A percentile compares a stretch with the other conserved stretches of the same genome.
These are phyloP conservation scores for Helianthus tuberosus DNA, from an alignment of 129 eudicot species.

Conservation along the genomic window DNA sequence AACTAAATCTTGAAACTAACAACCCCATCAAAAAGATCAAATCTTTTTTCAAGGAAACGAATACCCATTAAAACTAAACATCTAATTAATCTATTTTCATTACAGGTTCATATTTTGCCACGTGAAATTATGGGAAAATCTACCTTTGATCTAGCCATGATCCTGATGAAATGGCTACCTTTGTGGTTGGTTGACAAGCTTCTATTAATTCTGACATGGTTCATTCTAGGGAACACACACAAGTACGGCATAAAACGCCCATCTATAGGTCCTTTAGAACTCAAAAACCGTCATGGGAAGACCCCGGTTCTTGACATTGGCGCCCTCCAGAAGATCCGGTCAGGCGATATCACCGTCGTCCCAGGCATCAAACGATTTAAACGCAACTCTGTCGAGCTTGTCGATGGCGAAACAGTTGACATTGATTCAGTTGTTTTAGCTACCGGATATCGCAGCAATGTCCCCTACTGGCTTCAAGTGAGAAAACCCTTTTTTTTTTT, in stretches of 20 bases:
- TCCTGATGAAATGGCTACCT: conserved; percentile 24
- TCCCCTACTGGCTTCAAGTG: conserved; percentile 25
- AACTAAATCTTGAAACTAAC: not conserved
- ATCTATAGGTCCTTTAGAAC: conserved; percentile 14
- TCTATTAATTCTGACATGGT: conserved; percentile 8
- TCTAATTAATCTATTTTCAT: not conserved
- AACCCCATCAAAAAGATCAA: not conserved
- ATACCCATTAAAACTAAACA: not conserved
- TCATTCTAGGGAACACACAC: conserved; percentile 7
- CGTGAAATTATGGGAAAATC: conserved; percentile 15
- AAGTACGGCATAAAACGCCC: conserved; percentile 13
- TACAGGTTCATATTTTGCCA: conserved; percentile 18
- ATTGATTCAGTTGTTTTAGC: conserved; percentile 22
- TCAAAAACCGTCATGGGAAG: conserved; percentile 6
- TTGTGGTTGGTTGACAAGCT: conserved; percentile 16
- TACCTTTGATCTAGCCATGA: conserved; percentile 21
- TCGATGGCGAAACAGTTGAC: not conserved
- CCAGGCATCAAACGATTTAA: conserved; percentile 17
- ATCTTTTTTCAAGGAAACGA: conserved; percentile 1
- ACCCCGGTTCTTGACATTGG: conserved; percentile 13
- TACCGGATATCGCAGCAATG: conserved; percentile 25
- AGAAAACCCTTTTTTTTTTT: not conserved
- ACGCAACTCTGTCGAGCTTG: conserved; percentile 5
- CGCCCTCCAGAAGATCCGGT: conserved; percentile 6
- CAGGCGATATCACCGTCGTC: conserved; percentile 18